A percentile compares a stretch with the other conserved stretches of the same genome.
Conservation (phyloP, 257 asterid species). For the Nicotiana undulata region DNA sequence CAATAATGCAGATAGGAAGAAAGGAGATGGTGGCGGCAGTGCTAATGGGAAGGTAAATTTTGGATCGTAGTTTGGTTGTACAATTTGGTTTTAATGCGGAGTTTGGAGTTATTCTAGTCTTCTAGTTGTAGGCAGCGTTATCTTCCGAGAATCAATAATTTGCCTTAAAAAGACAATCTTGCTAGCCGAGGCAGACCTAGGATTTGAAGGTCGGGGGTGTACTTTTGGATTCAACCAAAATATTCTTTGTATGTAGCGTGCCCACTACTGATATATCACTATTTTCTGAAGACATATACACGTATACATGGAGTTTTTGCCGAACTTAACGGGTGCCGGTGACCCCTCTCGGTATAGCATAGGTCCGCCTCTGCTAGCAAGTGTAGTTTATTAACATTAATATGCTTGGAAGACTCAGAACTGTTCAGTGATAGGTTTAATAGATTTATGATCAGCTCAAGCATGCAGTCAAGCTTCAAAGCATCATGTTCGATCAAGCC, state of each 20-base stretch:
- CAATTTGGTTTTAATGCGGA: not conserved
- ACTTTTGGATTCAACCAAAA: too few species aligned
- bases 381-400: not conserved
- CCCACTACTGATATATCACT: too few species aligned
- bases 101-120: not conserved
- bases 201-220: too few species aligned
- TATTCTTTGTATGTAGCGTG: too few species aligned
- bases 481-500: not conserved
- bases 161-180: not conserved
- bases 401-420: not conserved
- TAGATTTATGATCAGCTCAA: not conserved
- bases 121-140: not conserved
- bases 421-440: not conserved
- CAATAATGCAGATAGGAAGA: constrained; percentile 14
- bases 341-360: too few species aligned
- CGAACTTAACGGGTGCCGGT: too few species aligned
- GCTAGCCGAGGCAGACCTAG: too few species aligned
- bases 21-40: constrained; percentile 12
- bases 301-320: too few species aligned
- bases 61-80: not conserved
- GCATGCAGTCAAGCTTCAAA: not conserved
- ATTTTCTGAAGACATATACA: too few species aligned
- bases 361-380: not conserved
- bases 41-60: constrained; percentile 39
- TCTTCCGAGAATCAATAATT: not conserved